Evolutionary conservation across 805 yeast species (phyloP).

Genomic region (Yamadazyma philogaea): DNA sequence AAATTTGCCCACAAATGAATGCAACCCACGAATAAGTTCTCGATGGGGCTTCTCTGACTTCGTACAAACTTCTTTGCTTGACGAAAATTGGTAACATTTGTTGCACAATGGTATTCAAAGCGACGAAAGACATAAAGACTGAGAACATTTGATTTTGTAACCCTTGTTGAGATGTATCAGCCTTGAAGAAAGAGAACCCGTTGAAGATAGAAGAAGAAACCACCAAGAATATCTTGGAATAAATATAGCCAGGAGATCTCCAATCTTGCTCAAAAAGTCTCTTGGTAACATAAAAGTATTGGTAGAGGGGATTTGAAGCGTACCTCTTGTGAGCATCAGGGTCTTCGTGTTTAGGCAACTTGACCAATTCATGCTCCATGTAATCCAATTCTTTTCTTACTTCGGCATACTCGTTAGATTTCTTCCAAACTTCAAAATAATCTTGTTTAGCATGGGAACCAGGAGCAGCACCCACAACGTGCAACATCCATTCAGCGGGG

Average conservation of each 20-base stretch:
- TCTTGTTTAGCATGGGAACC: constrained; percentile 71
- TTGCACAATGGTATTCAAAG: constrained; percentile 38
- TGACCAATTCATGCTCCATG: constrained; percentile 51
- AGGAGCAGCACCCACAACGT: constrained; percentile 79
- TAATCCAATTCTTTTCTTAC: constrained; percentile 54
- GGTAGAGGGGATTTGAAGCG: constrained; percentile 29
- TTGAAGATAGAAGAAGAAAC: constrained; percentile 56
- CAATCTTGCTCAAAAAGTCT: constrained; percentile 35
- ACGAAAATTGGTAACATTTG: constrained; percentile 44
- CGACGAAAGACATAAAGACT: constrained; percentile 43
- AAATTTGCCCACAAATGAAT: constrained; percentile 39
- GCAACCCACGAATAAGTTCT: constrained; percentile 44
- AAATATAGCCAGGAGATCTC: constrained; percentile 61
- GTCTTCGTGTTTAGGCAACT: constrained; percentile 22
- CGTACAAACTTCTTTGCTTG: constrained; percentile 43
- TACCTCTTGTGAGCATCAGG: constrained; percentile 28
- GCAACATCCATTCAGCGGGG: constrained; percentile 81
- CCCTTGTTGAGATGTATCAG: constrained; percentile 54
- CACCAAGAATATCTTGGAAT: constrained; percentile 58
- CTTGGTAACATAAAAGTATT: constrained; percentile 29
- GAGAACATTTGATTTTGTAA: constrained; percentile 65
- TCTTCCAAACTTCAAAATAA: constrained; percentile 73
- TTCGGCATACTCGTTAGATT: constrained; percentile 53
- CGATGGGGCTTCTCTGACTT: constrained; percentile 44
- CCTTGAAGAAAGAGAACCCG: constrained; percentile 72